Evolutionary conservation across 2,329 filamentous ascomycete species (phyloP).

Genomic region (Cordyceps cicadae): DNA sequence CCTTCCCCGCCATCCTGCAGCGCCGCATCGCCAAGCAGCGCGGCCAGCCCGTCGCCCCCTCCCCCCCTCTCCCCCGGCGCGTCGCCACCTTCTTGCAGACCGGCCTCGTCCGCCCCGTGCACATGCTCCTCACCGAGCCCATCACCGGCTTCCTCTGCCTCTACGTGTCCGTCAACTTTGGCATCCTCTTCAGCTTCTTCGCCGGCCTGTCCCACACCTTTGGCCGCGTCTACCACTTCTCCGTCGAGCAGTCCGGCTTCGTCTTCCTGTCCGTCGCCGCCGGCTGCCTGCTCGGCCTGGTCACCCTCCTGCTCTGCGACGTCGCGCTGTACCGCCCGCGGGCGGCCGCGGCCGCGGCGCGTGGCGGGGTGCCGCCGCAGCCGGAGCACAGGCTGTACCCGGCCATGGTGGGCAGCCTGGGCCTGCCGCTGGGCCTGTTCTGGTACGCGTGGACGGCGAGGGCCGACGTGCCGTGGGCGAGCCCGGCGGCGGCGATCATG

Average conservation of each 20-base stretch:
- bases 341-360: constrained; percentile 22
- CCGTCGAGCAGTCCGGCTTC: constrained; percentile 31
- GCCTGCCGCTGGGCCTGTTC: constrained; percentile 45
- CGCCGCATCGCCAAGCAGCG: constrained; percentile 29
- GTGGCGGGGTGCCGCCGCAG: constrained; percentile 39
- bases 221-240: constrained; percentile 35
- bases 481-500: constrained; percentile 42
- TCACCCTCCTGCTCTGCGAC: constrained; percentile 35
- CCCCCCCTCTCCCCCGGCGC: constrained; percentile 18
- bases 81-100: constrained; percentile 30
- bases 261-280: constrained; percentile 39
- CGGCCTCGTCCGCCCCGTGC: constrained; percentile 41
- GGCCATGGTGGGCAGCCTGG: constrained; percentile 49
- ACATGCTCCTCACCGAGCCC: constrained; percentile 54
- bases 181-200: constrained; percentile 45
- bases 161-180: constrained; percentile 44
- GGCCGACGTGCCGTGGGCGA: constrained; percentile 38
- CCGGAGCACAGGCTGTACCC: constrained; percentile 51
- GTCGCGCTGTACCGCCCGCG: constrained; percentile 32
- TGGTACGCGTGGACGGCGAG: constrained; percentile 53
- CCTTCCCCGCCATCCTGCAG: constrained; percentile 45
- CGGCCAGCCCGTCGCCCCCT: constrained; percentile 20
- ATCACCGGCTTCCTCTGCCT: constrained; percentile 49
- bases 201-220: constrained; percentile 43
- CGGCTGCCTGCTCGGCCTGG: constrained; percentile 35